Evolutionary conservation across 2,329 filamentous ascomycete species (phyloP), one percentile per base, ranked within the genome.

Genomic region (Fusarium mundagurra): DNA sequence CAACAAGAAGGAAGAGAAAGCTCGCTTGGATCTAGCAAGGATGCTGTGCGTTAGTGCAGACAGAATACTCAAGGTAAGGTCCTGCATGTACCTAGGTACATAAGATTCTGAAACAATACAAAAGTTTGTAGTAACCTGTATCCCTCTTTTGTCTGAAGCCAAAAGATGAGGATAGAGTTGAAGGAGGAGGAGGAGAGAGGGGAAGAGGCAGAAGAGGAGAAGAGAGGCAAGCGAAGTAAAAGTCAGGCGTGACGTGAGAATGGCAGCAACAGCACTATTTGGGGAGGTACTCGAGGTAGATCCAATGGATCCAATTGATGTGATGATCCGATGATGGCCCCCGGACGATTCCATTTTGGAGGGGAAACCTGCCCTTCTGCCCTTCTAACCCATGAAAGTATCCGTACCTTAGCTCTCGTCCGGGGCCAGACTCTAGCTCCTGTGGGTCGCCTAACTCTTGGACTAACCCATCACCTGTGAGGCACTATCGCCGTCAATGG

Each of bases 301-400:
- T 45, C 61, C 64, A 65, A 47, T 54, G 44, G 47, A 57, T 31
- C 61, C 39, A 69, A 61, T 59, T 69, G 70, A 76, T 69, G 69
- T 72, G 73, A 77, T 74, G 76, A 78, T 77, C 66, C 69, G 72
- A 75, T 73, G 64, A 66, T 70, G 60, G 41, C 60, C 67, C 67
- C 67, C 36, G 18, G 66, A 65, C 69, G 58, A 47, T 61, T 55
- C 69, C 53, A 47, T 61, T 55, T 74, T 69, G 68, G 69, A 66
- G 69, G 72, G 70, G 69, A 34, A 72, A 75, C 64, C 47, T 75
- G 48, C 55, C 64, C 44, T 75, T 48, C 50, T 74, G 48, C 53
- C 63, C 44, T 75, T 45, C 55, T 53, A 68, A 66, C 31, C 61
- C 61, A 59, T 66, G 69, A 53, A 54, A 34, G 59, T 34, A 60